Conservation (phyloP, 805 yeast species). For the Monosporozyma yasuniensis region DNA sequence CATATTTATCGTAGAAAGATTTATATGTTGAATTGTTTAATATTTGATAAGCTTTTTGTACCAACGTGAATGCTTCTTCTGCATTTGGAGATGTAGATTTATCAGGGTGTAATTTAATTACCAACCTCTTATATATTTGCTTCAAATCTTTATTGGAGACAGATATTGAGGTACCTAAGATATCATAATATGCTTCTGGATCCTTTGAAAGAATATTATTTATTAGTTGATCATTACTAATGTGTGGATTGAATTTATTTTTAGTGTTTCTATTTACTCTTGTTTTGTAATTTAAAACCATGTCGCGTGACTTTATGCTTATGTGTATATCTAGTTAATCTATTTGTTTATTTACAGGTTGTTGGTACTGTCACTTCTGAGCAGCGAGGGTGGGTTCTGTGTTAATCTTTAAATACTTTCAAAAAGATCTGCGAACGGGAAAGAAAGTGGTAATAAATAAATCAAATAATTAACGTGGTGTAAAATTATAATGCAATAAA, state of each 20-base stretch:
- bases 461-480: not conserved
- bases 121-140: constrained; percentile 1
- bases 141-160: not conserved
- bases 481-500: too few relatives aligned
- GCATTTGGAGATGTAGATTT: not conserved
- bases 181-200: constrained; percentile 48
- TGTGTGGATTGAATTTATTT: not conserved
- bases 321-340: not conserved
- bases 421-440: too few relatives aligned
- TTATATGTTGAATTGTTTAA: constrained; percentile 57
- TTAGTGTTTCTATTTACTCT: not conserved
- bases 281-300: not conserved
- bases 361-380: too few relatives aligned
- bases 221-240: not conserved
- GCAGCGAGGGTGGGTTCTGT: too few relatives aligned
- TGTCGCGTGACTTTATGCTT: not conserved
- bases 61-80: constrained; percentile 30
- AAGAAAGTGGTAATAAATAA: not conserved
- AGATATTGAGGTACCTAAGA: constrained; percentile 34
- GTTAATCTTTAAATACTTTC: too few relatives aligned
- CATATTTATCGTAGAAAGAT: constrained; percentile 51
- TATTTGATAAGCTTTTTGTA: constrained; percentile 88
- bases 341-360: too few relatives aligned
- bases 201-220: not conserved
- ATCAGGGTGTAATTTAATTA: constrained; percentile 3